phyloP scores from a whole-genome alignment of 768 basidiomycete species.

The Lactarius quietus region DNA sequence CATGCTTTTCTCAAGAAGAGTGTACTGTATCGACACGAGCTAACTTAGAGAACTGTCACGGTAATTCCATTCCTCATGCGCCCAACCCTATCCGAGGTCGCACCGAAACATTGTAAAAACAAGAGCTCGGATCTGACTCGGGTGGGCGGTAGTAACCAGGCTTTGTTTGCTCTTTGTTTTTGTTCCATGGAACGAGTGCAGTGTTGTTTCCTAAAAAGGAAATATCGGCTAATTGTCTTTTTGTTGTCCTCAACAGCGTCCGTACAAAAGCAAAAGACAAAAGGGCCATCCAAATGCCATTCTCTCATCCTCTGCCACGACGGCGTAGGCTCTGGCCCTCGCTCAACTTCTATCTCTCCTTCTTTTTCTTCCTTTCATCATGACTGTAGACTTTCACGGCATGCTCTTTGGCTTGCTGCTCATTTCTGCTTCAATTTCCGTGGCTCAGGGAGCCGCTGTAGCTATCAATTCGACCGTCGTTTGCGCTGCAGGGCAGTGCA shows the following conservation, averaged over 20 bases:
- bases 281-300: background rate
- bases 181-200: background rate
- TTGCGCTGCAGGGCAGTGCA: slow-evolving; percentile 87
- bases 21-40: no score
- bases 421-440: background rate
- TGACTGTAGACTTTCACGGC: slow-evolving; percentile 5
- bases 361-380: slow-evolving; percentile 11
- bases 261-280: slow-evolving; percentile 9
- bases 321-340: slow-evolving; percentile 14
- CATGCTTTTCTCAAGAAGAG: background rate
- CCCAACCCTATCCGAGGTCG: background rate
- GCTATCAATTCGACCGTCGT: slow-evolving; percentile 49
- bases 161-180: background rate
- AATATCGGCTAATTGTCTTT: background rate
- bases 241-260: slow-evolving; percentile 9
- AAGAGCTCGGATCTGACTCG: no score
- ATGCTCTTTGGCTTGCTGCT: slow-evolving; percentile 19
- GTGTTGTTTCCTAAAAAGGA: slow-evolving; percentile 17
- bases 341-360: background rate
- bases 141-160: background rate
- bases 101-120: background rate
- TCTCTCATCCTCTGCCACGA: background rate
- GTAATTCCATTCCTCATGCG: no score
- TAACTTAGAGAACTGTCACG: no score
- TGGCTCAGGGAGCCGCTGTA: slow-evolving; percentile 1